Conservation (phyloP, 306 rosid genomes). For the Ammopiptanthus mongolicus region DNA sequence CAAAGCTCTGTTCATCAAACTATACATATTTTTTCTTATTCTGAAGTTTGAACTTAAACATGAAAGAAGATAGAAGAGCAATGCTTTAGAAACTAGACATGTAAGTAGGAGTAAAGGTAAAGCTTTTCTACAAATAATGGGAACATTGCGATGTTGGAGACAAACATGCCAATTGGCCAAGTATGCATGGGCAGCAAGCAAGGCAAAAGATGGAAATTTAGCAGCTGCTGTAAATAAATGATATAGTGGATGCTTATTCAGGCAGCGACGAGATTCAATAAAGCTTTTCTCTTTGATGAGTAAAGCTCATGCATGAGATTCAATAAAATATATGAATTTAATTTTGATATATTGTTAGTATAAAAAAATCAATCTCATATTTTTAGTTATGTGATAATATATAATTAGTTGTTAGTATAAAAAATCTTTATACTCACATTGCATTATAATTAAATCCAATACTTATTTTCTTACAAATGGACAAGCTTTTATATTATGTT, state of each 20-base stretch:
- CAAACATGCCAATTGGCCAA: neutral
- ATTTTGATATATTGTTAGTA: no score
- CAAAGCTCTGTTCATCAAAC: neutral
- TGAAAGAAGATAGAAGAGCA: neutral
- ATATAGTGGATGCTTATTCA: neutral
- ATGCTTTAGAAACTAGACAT: neutral
- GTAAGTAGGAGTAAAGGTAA: neutral
- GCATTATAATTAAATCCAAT: no score
- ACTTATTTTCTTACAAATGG: no score
- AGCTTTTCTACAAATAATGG: neutral
- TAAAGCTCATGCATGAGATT: neutral
- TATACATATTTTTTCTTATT: neutral
- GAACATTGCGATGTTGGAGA: neutral
- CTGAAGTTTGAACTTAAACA: neutral
- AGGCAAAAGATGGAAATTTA: neutral
- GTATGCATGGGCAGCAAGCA: neutral
- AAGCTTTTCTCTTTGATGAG: neutral
- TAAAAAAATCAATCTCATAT: no score
- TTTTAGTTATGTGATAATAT: no score
- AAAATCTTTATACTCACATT: no score
- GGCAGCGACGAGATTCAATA: neutral
- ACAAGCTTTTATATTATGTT: neutral
- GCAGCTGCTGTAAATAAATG: neutral
- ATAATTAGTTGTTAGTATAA: no score
- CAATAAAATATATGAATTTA: neutral